Base-by-base conservation (phyloP, 1,284 basidiomycete species). In the Thecaphora thlaspeos region DNA sequence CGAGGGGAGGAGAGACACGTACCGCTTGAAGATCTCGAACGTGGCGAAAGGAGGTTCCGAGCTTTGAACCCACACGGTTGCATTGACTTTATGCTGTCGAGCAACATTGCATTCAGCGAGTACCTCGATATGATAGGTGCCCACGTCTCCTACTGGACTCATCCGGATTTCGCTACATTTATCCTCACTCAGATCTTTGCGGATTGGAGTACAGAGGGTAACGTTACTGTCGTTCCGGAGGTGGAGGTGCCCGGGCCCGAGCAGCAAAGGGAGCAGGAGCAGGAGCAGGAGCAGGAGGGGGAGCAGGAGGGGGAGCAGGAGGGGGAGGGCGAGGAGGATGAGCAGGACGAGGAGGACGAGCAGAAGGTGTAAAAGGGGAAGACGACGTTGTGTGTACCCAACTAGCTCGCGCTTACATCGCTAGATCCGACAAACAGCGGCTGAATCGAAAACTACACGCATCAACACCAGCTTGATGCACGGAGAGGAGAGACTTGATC, bases 1-100 rank as follows among this genome's bases (percentile, higher is more conserved):
- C 17, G 51, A 49, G 41, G 47, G 43, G 5, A 28, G 54, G 32
- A 30, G 37, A 45, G 46, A 37, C 40, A 45, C 12, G 51, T 54
- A 19, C 54, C 60, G 19, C 48, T 64, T 2, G 61, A 56, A n/a
- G 37, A 34, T 22, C 61, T 64, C 24, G 61, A 64, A 24, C 46
- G 57, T 17, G 61, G 50, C 18, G 56, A 64, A 42, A 45, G 61
- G 14, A 45, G 70, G 2, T 76, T 75, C 62, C 55, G 55, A 5
- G 74, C 74, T 1, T 64, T 76, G 17, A 76, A 76, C 38, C 67
- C 71, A 21, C 66, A 76, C 41, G 74, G 74, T 2, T 70, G 70
- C 43, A 65, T 76, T 47, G 74, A 76, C 48, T 76, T 68, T 50
- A 49, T 61, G 11, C 43, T 61, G 4, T 64, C 55, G 17, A 56